Base-by-base conservation (phyloP, 163 green algal species). In the Prototheca wickerhamii region DNA sequence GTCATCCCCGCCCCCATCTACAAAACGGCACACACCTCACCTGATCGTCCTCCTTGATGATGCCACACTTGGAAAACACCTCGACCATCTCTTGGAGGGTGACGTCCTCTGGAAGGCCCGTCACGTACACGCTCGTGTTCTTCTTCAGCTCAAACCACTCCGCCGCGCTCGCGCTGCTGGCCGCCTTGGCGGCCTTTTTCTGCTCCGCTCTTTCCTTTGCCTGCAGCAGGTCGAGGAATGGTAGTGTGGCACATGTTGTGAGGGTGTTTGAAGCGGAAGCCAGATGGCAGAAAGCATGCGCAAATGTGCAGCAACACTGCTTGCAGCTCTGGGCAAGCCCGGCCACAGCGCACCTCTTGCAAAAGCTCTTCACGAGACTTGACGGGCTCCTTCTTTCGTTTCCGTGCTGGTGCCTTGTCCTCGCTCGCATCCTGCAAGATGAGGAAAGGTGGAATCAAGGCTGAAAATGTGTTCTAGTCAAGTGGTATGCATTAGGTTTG, bases 61-160 rank as follows among this genome's bases (percentile, higher is more conserved):
- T 72, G 23, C 91, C 91, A 71, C 88, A 98, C 65, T 95, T 95
- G 53, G 28, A 37, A 60, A 96, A 86, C 23, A 68, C 62, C 66
- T 88, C 79, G 29, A 70, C 69, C 64, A 97, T 42, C 73, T 98
- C 89, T 32, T 82, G 75, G 40, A 87, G 73, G 7, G 76, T 93
- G 29, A 83, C 80, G 71, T 98, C 91, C 25, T 77, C 58, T 0
- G 92, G 92, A 50, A 98, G 77, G 0, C 92, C 92, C 2, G 76
- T 89, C 8, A 98, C 80, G 66, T 98, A 98, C 61, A 97, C 89
- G 60, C 76, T 91, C 28, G 87, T 95, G 79, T 90, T 93, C 46
- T 79, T 77, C 65, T 90, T 84, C 4, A 81, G 46, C 35, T 81
- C 74, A 60, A 81, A 76, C 79, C 77, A 83, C 4, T 37, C 53